Conservation (phyloP, 352 stramenopile genomes). For the Globisporangium cylindrosporum region DNA sequence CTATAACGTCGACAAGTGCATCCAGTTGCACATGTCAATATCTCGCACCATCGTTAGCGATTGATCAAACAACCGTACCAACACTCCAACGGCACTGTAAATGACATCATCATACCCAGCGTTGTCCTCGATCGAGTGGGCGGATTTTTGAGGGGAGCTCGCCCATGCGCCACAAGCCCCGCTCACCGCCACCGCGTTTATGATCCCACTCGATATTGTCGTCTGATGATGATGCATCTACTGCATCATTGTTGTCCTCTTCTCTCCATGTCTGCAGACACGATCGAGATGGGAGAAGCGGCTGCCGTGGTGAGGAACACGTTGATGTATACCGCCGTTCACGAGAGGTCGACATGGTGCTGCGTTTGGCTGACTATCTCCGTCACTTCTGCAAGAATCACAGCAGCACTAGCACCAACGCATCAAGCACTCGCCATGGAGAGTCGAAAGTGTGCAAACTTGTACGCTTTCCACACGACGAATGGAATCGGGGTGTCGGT, state of each 20-base stretch:
- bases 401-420: neutral
- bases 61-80: neutral
- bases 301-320: neutral
- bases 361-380: neutral
- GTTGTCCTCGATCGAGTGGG: neutral
- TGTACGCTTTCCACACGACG: neutral
- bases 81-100: neutral
- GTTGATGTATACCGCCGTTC: neutral
- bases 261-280: conserved; percentile 5
- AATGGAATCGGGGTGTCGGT: neutral
- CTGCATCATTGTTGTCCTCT: neutral
- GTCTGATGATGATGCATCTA: neutral
- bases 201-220: neutral
- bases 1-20: neutral
- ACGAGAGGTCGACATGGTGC: neutral
- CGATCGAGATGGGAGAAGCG: neutral
- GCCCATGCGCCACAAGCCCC: neutral
- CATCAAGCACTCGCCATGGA: neutral
- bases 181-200: neutral
- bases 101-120: conserved; percentile 2
- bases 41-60: neutral
- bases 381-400: neutral
- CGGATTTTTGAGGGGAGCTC: neutral
- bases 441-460: neutral
- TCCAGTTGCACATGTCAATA: neutral